Evolutionary conservation across 2,329 filamentous ascomycete genomes (phyloP), one percentile per base, ranked within the genome.

Genomic region (Dactylellina drechsleri): DNA sequence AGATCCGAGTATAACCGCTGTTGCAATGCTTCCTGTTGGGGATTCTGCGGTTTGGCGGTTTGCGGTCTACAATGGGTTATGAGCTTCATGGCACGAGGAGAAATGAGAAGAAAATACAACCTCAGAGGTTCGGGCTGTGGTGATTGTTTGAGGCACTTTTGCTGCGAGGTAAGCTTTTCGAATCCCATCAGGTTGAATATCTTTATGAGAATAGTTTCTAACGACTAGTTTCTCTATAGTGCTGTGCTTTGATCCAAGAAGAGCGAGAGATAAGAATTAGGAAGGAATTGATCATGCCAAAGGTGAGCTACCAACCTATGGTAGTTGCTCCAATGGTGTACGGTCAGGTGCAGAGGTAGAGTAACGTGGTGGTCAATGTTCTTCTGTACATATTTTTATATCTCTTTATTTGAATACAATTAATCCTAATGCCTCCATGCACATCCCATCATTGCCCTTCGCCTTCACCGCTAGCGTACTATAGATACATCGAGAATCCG

Each of bases 191-290:
- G 1, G 23, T 49, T 23, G 50, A 45, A 13, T 16, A 15, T 15
- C 49, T 13, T 61, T 20, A 28, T 7, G 26, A 28, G 26, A 28
- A 4, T 7, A 7, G 7, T 28, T 3, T 28, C 26, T 28, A 28
- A 28, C 7, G 3, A 3, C 7, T 60, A 36, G 12, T 18, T 41
- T 16, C 16, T 40, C 50, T 13, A 52, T 70, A 82, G 41, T 87
- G 86, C 83, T 89, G 87, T 78, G 82, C 83, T 4, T 80, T 88
- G 68, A 83, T 88, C 74, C 87, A 89, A 81, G 84, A 88, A 70
- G 86, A 88, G 13, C 41, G 66, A 13, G 66, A 71, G 36, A 40
- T 43, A 5, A 53, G 54, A 18, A 58, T 52, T 5, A 64, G 66
- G 31, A 57, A 62, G 16, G 41, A 50, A n/a, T 13, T 71, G 16